Base-by-base conservation (phyloP, 192 early-diverging fungal species). In the Backusella liffmaniae region DNA sequence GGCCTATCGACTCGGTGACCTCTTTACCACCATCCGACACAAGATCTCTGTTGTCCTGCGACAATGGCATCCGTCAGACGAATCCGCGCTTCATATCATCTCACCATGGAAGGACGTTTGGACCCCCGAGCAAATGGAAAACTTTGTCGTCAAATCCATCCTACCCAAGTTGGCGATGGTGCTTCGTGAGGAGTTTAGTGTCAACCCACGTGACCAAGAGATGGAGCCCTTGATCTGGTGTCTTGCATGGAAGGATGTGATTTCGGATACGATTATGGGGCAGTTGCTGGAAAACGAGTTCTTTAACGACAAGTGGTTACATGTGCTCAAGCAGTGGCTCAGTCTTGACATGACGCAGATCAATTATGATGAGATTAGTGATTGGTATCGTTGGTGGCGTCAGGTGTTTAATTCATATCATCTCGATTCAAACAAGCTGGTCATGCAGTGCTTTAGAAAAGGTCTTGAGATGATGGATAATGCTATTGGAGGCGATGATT, bases 121-220 rank as follows among this genome's bases (percentile, higher is more conserved):
- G 72, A 73, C 81, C 5, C 77, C 76, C 6, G 62, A 78, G 3
- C 91, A 91, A 37, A 88, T 91, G 83, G 88, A 92, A 18, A 67
- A 82, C 8, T 78, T 96, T n/a, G 56, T 94, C 6, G 56, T 78
- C 32, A 89, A 89, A 65, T 79, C 83, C 66, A 77, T 96, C 21
- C 77, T 96, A 35, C 95, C 95, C 9, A 91, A 93, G 76, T 86
- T 96, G 6, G 81, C 88, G 3, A 76, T 85, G 18, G 80, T 82
- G 1, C 80, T 96, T 34, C 85, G 86, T 8, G 74, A 79, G 5
- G 89, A 91, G 66, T 91, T 96, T 67, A 73, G 77, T 21, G 83
- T 97, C 37, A 94, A 95, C 76, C 94, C 95, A 5, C 86, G 88
- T 1, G 79, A 87, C 8, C 94, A 95, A 78, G 80, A 93, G 36